phyloP scores from a whole-genome alignment of 345 rosid species.

The Erodium maritimum region DNA sequence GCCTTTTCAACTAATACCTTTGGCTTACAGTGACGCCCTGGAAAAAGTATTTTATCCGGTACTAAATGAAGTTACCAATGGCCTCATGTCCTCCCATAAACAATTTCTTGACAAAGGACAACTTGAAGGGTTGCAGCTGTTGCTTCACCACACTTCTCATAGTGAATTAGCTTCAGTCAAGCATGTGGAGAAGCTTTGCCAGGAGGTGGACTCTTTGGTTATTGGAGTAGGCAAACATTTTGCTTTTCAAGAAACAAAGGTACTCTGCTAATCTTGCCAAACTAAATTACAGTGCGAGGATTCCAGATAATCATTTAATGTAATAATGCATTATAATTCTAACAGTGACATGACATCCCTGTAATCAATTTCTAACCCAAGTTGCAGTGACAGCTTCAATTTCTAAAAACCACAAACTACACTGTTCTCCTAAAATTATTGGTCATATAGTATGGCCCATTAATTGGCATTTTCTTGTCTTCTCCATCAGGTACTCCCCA shows the following conservation, averaged over 20 bases:
- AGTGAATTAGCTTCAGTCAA: constrained; percentile 10
- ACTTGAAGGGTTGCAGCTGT: constrained; percentile 34
- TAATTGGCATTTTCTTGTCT: constrained; percentile 9
- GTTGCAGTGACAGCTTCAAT: too few relatives aligned
- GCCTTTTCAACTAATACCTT: constrained; percentile 1
- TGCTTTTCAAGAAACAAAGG: constrained; percentile 48
- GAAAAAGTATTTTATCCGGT: constrained; percentile 42
- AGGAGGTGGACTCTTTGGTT: constrained; percentile 30
- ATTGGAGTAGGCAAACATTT: constrained; percentile 32
- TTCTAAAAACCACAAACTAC: too few relatives aligned
- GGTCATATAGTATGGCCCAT: constrained; percentile 1
- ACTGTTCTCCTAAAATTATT: neutral
- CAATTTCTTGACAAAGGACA: constrained; percentile 20
- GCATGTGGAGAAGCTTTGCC: constrained; percentile 34
- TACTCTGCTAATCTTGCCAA: constrained; percentile 11
- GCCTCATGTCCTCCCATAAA: constrained; percentile 14
- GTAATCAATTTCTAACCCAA: too few relatives aligned
- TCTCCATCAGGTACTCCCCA: constrained; percentile 40
- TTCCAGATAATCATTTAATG: neutral
- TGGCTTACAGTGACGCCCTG: constrained; percentile 42
- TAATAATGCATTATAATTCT: neutral
- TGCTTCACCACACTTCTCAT: constrained; percentile 23
- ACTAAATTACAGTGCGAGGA: neutral
- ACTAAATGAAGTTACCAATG: constrained; percentile 25
- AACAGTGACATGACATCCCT: neutral